Conservation (phyloP, 2,329 filamentous ascomycete genomes). For the Fusarium cyanostomum region DNA sequence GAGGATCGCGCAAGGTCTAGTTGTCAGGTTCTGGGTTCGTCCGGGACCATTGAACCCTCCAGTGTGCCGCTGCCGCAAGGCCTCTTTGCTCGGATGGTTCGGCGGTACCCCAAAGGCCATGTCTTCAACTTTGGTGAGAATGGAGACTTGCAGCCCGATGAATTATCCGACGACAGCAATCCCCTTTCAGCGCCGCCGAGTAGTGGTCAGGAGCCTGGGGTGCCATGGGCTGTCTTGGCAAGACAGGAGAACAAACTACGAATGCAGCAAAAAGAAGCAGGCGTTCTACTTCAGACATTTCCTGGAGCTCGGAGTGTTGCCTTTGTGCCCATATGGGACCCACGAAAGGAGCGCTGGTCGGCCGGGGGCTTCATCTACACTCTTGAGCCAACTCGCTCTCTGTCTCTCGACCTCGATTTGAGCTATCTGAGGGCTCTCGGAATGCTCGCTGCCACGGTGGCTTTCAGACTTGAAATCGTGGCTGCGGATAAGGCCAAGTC, state of each 20-base stretch:
- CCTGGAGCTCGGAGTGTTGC: conserved; percentile 57
- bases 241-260: conserved; percentile 5
- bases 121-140: conserved; percentile 56
- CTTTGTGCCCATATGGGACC: conserved; percentile 60
- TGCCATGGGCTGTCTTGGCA: not conserved
- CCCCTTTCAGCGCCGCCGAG: not conserved
- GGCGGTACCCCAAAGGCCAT: conserved; percentile 56
- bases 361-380: conserved; percentile 62
- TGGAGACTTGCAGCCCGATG: conserved; percentile 48
- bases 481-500: conserved; percentile 60
- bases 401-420: conserved; percentile 59
- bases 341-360: conserved; percentile 57
- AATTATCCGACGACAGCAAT: conserved; percentile 41
- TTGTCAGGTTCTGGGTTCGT: conserved; percentile 23
- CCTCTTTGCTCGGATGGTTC: conserved; percentile 53
- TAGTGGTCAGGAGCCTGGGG: not conserved
- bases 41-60: conserved; percentile 17
- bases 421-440: conserved; percentile 62
- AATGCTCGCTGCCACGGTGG: conserved; percentile 65
- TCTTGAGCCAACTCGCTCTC: conserved; percentile 51
- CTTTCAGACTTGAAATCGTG: conserved; percentile 55
- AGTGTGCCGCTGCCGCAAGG: conserved; percentile 48
- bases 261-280: conserved; percentile 30
- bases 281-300: conserved; percentile 48
- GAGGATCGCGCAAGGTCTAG: conserved; percentile 15